These are phyloP conservation scores for Beauveria varroae DNA, from an alignment of 2,329 filamentous ascomycete species.

Conservation along the genomic window DNA sequence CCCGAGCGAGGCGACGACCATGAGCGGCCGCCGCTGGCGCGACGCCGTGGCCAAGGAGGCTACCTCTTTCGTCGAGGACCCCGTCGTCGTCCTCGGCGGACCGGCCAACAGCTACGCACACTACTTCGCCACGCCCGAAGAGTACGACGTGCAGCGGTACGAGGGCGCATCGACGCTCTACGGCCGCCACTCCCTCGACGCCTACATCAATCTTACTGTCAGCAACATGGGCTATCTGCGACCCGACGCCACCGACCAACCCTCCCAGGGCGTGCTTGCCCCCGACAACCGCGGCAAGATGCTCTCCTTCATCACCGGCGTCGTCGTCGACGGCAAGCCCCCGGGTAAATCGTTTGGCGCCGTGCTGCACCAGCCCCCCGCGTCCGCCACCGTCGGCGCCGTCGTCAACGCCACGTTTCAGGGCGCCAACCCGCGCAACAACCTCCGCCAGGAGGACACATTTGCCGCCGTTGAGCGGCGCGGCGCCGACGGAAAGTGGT, in stretches of 20 bases:
- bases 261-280: conserved; percentile 52
- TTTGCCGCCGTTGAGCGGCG: conserved; percentile 69
- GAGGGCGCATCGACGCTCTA: conserved; percentile 92
- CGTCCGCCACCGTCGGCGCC: conserved; percentile 52
- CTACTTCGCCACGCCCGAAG: conserved; percentile 71
- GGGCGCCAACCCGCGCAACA: conserved; percentile 84
- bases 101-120: conserved; percentile 89
- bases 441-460: conserved; percentile 69
- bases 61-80: conserved; percentile 41
- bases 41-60: conserved; percentile 53
- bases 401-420: conserved; percentile 64
- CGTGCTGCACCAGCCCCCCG: conserved; percentile 46
- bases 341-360: conserved; percentile 64
- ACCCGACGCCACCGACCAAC: conserved; percentile 28
- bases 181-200: conserved; percentile 72
- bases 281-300: conserved; percentile 73
- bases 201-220: conserved; percentile 82
- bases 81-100: conserved; percentile 76
- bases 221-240: conserved; percentile 41
- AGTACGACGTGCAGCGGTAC: conserved; percentile 80
- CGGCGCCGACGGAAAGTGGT: conserved; percentile 46
- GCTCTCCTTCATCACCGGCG: conserved; percentile 71
- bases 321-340: conserved; percentile 64
- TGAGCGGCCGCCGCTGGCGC: conserved; percentile 85
- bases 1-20: conserved; percentile 84